Base-by-base conservation (phyloP, 148 eudicot species). In the Cornus controversa region DNA sequence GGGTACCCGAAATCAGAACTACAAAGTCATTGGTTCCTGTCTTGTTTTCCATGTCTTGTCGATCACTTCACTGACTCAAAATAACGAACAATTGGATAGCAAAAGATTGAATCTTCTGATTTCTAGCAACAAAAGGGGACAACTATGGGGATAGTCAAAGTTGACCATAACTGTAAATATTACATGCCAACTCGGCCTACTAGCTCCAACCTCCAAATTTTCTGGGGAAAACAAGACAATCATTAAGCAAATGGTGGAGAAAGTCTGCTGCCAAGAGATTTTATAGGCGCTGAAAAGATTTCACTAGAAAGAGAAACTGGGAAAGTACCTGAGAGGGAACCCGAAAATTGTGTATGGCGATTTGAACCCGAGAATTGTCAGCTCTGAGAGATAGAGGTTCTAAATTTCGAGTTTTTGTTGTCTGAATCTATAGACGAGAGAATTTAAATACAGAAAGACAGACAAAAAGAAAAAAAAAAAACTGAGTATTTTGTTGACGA, bases 1-100 rank as follows among this genome's bases (percentile, higher is more conserved):
- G 78, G 5, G 45, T 68, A 58, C 82, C 82, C 50, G 50, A 40
- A 63, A 84, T 84, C 8, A 78, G 66, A 6, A 81, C 82, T n/a
- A 73, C 64, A 22, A 85, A 82, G 25, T 84, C 84, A 68, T 78
- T 54, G 71, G 28, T 62, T 75, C 58, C 77, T 36, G 1, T 29
- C 70, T 84, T 78, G 1, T 45, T 67, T 74, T n/a, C 16, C 75
- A 58, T 29, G 8, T 9, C 74, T 71, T 5, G 47, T 81, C 81
- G 80, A 40, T 40, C 45, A 40, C 1, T 73, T 66, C 31, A n/a
- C 23, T 22, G 7, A 60, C 34, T 8, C 37, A 75, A 77, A 77
- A 42, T 29, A 15, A n/a, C 73, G 54, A 67, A 24, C 54, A 54
- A 4, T 54, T 31, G 34, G 5, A 68, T 11, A 3, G 28, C n/a